Percentiles rank a stretch among this genome's conserved stretches.
Evolutionary conservation across 2,329 filamentous ascomycete species (phyloP).

Genomic region (Metarhizium humberi): DNA sequence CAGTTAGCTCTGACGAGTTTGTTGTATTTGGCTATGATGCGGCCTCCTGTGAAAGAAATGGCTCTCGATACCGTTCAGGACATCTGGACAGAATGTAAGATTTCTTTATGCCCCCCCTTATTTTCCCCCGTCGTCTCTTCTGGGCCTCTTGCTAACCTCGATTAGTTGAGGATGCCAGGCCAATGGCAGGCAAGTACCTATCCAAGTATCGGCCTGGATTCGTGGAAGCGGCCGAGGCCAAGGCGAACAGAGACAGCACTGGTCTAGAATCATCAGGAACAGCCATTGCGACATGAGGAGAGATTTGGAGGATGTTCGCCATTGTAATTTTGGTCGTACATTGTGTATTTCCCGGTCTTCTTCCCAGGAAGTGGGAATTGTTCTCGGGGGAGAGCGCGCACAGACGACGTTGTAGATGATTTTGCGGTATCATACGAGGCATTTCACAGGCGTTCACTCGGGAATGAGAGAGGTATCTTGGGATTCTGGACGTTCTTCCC

Average conservation of each 20-base stretch:
- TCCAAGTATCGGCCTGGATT: conserved; percentile 51
- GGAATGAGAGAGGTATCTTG: not conserved
- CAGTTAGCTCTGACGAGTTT: conserved; percentile 55
- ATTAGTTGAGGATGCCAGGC: conserved; percentile 53
- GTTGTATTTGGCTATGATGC: conserved; percentile 58
- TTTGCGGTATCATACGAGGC: not conserved
- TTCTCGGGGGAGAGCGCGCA: not conserved
- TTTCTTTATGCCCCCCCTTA: not conserved
- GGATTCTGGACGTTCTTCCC: not conserved
- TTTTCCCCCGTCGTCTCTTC: not conserved
- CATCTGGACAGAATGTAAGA: conserved; percentile 58
- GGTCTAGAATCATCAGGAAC: conserved; percentile 13
- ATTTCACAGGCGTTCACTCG: not conserved
- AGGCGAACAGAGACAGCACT: conserved; percentile 13
- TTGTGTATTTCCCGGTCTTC: not conserved
- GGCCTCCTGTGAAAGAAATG: conserved; percentile 53
- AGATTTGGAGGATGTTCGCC: not conserved
- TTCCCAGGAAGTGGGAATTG: not conserved
- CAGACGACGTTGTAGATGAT: not conserved
- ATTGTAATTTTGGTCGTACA: not conserved
- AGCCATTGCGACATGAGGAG: conserved; percentile 21
- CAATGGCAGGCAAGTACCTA: conserved; percentile 54
- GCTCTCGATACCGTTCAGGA: conserved; percentile 57
- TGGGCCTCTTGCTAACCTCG: not conserved
- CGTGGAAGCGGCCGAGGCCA: conserved; percentile 21